Conservation (phyloP, 129 eudicot genomes). For the Ambrosia artemisiifolia region DNA sequence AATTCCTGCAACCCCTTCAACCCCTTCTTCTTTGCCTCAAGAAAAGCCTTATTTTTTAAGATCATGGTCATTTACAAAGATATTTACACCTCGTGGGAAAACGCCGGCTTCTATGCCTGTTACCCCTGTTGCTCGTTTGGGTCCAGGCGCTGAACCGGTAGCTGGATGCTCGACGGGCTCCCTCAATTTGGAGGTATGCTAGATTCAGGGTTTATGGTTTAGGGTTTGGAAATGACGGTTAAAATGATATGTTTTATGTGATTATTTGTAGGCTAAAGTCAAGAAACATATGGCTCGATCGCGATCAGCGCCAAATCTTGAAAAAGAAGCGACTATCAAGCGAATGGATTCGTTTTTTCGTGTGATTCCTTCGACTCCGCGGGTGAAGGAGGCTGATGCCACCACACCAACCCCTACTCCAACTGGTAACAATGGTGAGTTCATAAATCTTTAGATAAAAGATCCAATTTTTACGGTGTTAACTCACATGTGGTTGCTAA, state of each 20-base stretch:
- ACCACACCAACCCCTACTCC: constrained; percentile 29
- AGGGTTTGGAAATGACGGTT: background rate
- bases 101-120: constrained; percentile 66
- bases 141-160: constrained; percentile 41
- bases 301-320: constrained; percentile 57
- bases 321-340: constrained; percentile 44
- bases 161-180: constrained; percentile 37
- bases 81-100: constrained; percentile 74
- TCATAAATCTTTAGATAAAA: background rate
- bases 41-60: constrained; percentile 59
- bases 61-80: constrained; percentile 72
- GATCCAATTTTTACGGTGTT: background rate
- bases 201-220: no score
- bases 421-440: constrained; percentile 47
- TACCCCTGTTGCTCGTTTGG: constrained; percentile 56
- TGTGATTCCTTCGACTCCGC: constrained; percentile 79
- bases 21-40: constrained; percentile 37
- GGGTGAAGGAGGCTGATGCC: constrained; percentile 48
- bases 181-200: constrained; percentile 23
- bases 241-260: constrained; percentile 8
- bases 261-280: constrained; percentile 47
- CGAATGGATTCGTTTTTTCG: constrained; percentile 75
- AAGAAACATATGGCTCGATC: constrained; percentile 59
- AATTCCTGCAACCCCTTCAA: constrained; percentile 31
- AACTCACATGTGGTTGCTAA: background rate